Base-by-base conservation (phyloP, 495 filamentous ascomycete species). In the Penicillium roqueforti region DNA sequence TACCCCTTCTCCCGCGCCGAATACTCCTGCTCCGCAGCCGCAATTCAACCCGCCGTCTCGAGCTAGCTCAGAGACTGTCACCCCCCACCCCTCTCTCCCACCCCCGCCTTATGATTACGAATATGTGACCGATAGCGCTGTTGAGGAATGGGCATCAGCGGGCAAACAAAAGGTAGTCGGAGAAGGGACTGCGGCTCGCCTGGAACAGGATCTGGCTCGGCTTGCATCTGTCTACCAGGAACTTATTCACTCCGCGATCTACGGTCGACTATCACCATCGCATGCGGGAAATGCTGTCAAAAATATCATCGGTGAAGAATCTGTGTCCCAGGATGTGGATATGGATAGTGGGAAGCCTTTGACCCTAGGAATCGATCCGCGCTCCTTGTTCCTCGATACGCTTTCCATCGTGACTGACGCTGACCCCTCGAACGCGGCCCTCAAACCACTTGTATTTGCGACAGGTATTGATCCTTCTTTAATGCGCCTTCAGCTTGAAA, bases 401-500 rank as follows among this genome's bases (percentile, higher is more conserved):
- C 67, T 97, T 23, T 87, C 89, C 3, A 83, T 91, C 37, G 79
- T 92, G 28, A 80, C 86, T 26, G 75, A 76, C 40, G 75, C 83
- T n/a, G 87, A 91, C 51, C 76, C 78, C 6, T 63, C 68, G 13
- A 79, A 79, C 47, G 59, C 66, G 9, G 57, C 62, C 3, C 55
- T 86, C 44, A 70, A 63, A 25, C 67, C 70, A 9, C 80, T 95
- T 49, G 74, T 93, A 26, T 73, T 80, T 25, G 83, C 88, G 13
- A 87, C 86, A 16, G 83, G 76, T 3, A 83, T 99, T 45, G 83
- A 87, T 3, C 76, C 87, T 0, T 69, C 77, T 11, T 70, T 87
- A 31, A 84, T 96, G 79, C 87, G 91, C n/a, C 76, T 84, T 28
- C 82, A 89, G 58, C 79, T 99, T n/a, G 95, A 97, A 42, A 80